A percentile compares a stretch with the other conserved stretches of the same genome.
Conservation (phyloP, 352 stramenopile species). For the Globisporangium orthogonon region DNA sequence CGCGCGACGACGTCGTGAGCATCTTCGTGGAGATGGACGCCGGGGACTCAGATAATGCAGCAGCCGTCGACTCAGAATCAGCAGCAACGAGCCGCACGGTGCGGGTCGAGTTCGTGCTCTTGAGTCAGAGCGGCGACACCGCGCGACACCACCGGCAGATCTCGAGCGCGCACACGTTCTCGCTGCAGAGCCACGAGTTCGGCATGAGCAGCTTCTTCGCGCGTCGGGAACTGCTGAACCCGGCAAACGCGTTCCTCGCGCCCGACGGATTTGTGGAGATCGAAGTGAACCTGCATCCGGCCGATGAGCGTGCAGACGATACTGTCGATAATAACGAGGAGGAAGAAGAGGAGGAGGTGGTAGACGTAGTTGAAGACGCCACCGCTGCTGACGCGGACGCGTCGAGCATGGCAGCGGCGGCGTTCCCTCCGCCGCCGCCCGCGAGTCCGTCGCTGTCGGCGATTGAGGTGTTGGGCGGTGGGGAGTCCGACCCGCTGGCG, state of each 20-base stretch:
- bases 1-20: conserved; percentile 39
- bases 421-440: conserved; percentile 5
- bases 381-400: conserved; percentile 1
- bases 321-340: background rate
- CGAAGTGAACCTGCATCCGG: conserved; percentile 37
- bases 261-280: conserved; percentile 38
- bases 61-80: background rate
- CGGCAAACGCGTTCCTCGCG: conserved; percentile 35
- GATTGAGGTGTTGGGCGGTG: conserved; percentile 1
- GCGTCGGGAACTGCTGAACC: conserved; percentile 41
- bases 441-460: conserved; percentile 18
- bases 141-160: conserved; percentile 21
- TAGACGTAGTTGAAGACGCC: conserved; percentile 5
- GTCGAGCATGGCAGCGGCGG: conserved; percentile 1
- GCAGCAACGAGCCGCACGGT: background rate
- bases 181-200: conserved; percentile 38
- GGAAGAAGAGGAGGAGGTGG: conserved; percentile 4
- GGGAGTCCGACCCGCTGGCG: conserved; percentile 1
- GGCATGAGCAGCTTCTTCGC: conserved; percentile 45
- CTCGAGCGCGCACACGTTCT: conserved; percentile 48
- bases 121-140: conserved; percentile 23
- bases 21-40: conserved; percentile 55
- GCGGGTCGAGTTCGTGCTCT: conserved; percentile 39
- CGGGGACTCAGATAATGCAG: conserved; percentile 2
- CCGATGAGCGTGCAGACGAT: conserved; percentile 4